These are phyloP conservation scores for Cytospora schulzeri DNA, from an alignment of 2,329 filamentous ascomycete species.

Conservation along the genomic window DNA sequence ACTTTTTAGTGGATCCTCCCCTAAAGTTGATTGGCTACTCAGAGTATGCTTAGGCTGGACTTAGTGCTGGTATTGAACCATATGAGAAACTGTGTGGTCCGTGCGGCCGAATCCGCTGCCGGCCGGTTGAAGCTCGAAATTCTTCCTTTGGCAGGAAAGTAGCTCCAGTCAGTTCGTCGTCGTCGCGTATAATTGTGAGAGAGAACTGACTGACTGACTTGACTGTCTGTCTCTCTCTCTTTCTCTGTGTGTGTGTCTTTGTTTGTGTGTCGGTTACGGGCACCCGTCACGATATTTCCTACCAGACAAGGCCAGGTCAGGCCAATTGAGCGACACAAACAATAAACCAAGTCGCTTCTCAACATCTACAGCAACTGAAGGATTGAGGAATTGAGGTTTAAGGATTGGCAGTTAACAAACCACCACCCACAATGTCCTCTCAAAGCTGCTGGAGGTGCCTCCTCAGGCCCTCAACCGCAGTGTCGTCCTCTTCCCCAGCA, in stretches of 20 bases:
- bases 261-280: background rate
- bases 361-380: too few species aligned
- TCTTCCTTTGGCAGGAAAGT: slow-evolving; percentile 21
- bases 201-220: too few species aligned
- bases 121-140: slow-evolving; percentile 26
- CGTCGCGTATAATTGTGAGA: too few species aligned
- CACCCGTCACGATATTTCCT: background rate
- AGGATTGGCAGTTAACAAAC: too few species aligned
- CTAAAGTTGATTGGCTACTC: background rate
- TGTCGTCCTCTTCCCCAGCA: slow-evolving; percentile 25
- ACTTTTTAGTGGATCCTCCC: slow-evolving; percentile 18
- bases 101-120: slow-evolving; percentile 22
- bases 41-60: background rate
- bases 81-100: slow-evolving; percentile 5
- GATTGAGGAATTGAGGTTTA: too few species aligned
- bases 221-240: too few species aligned
- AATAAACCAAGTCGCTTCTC: too few species aligned
- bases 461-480: slow-evolving; percentile 46
- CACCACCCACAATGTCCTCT: slow-evolving; percentile 52
- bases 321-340: too few species aligned
- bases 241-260: background rate
- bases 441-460: slow-evolving; percentile 62
- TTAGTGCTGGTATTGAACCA: too few species aligned
- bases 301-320: background rate
- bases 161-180: slow-evolving; percentile 16